Percentiles rank a stretch among this genome's conserved stretches.
phyloP scores from a whole-genome alignment of 305 asterid genomes.

The Fraxinus albicans region DNA sequence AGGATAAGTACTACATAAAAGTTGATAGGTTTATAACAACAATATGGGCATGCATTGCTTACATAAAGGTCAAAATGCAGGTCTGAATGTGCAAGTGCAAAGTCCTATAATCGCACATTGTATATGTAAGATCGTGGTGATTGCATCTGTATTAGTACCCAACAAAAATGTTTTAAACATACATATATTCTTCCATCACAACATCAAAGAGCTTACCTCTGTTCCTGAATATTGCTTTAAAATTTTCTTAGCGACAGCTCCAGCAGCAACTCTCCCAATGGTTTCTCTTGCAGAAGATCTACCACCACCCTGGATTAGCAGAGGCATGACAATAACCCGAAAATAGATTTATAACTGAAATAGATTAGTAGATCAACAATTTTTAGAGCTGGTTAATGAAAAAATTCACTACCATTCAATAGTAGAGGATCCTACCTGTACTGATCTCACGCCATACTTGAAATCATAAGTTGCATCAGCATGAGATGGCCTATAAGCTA shows the following conservation, averaged over 20 bases:
- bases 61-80: not conserved
- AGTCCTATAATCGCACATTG: not conserved
- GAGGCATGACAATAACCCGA: conserved; percentile 15
- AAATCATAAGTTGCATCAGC: conserved; percentile 90
- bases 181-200: not conserved
- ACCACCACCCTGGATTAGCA: conserved; percentile 83
- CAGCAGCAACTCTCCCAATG: conserved; percentile 97
- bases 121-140: not conserved
- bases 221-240: conserved; percentile 67
- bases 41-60: conserved; percentile 7
- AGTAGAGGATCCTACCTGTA: conserved; percentile 56
- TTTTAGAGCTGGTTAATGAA: conserved; percentile 11
- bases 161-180: not conserved
- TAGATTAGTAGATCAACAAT: not conserved
- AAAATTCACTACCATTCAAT: not conserved
- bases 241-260: conserved; percentile 97
- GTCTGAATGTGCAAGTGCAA: not conserved
- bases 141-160: not conserved
- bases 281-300: conserved; percentile 99
- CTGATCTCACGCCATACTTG: conserved; percentile 79
- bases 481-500: conserved; percentile 99
- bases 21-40: conserved; percentile 8
- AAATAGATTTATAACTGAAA: not conserved
- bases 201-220: conserved; percentile 53
- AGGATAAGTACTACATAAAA: not conserved